Evolutionary conservation across 1,284 basidiomycete species (phyloP).

Genomic region (Ganoderma boninense): DNA sequence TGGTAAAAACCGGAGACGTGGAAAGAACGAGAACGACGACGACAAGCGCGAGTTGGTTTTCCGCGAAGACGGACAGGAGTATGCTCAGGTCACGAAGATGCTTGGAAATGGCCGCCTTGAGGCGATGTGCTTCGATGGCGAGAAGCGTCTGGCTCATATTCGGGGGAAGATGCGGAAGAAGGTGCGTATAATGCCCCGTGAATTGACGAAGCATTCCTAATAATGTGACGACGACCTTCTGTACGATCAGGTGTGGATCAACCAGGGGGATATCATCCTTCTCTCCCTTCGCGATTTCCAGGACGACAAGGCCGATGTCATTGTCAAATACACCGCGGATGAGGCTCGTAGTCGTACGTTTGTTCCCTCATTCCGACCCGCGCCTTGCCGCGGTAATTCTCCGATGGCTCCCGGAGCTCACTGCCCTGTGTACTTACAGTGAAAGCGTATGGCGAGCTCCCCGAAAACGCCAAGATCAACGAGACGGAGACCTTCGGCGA

Average conservation of each 20-base stretch:
- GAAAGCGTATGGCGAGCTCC: conserved; percentile 97
- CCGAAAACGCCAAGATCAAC: conserved; percentile 98
- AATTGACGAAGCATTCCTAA: neutral
- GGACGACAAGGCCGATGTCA: conserved; percentile 99
- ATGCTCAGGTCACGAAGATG: conserved; percentile 99
- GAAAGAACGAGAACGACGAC: conserved; percentile 99
- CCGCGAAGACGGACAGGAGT: conserved; percentile 99
- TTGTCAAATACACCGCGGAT: conserved; percentile 98
- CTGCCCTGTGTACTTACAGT: conserved; percentile 52
- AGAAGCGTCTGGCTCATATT: conserved; percentile 98
- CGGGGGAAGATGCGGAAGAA: conserved; percentile 99
- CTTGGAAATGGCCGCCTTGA: conserved; percentile 97
- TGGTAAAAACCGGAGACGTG: conserved; percentile 98
- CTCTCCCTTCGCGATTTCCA: conserved; percentile 99
- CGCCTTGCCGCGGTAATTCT: neutral
- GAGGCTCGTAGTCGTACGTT: conserved; percentile 85
- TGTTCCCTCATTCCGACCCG: neutral
- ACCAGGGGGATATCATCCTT: conserved; percentile 97
- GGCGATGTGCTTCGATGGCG: conserved; percentile 98
- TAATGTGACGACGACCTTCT: conserved; percentile 1
- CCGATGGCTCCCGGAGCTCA: neutral
- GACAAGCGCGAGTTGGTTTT: conserved; percentile 99
- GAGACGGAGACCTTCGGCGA: conserved; percentile 94
- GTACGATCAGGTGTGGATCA: conserved; percentile 93
- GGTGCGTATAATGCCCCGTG: conserved; percentile 57